A percentile compares a stretch with the other conserved stretches of the same genome.
Evolutionary conservation across 768 basidiomycete species (phyloP).

Genomic region (Boletus huronensis): DNA sequence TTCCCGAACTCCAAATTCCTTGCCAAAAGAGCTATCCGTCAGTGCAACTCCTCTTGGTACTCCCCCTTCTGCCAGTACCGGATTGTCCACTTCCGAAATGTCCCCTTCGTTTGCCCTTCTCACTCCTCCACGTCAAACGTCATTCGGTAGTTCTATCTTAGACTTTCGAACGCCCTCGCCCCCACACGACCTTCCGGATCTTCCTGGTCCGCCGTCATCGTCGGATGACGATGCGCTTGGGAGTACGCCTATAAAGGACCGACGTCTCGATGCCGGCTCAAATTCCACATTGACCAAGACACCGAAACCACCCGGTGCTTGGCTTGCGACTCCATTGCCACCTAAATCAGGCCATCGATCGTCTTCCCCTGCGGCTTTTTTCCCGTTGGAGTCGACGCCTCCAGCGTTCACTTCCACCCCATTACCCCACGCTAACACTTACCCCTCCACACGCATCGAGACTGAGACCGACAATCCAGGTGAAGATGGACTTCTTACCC

Average conservation of each 20-base stretch:
- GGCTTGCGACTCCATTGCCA: constrained; percentile 40
- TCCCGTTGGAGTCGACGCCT: constrained; percentile 27
- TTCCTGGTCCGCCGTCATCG: constrained; percentile 63
- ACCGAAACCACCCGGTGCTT: constrained; percentile 45
- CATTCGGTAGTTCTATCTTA: constrained; percentile 39
- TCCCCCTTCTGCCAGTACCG: constrained; percentile 14
- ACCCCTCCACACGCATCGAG: constrained; percentile 17
- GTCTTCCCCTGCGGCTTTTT: constrained; percentile 15
- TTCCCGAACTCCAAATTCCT: constrained; percentile 2
- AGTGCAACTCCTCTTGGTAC: constrained; percentile 26
- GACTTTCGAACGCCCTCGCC: constrained; percentile 65
- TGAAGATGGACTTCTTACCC: constrained; percentile 38
- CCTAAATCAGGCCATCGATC: constrained; percentile 13
- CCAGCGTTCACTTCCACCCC: constrained; percentile 26
- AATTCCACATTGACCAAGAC: constrained; percentile 40
- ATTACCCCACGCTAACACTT: constrained; percentile 15
- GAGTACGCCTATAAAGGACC: constrained; percentile 21
- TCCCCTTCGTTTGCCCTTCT: constrained; percentile 28
- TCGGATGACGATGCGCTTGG: constrained; percentile 44
- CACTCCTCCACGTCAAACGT: constrained; percentile 48
- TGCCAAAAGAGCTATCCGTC: constrained; percentile 4
- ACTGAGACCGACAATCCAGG: constrained; percentile 11
- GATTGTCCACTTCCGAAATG: constrained; percentile 2
- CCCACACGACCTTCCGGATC: constrained; percentile 57
- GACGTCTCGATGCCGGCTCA: constrained; percentile 9